These are phyloP conservation scores for Amphirosellinia nigrospora DNA, from an alignment of 495 filamentous ascomycete species.

Conservation along the genomic window DNA sequence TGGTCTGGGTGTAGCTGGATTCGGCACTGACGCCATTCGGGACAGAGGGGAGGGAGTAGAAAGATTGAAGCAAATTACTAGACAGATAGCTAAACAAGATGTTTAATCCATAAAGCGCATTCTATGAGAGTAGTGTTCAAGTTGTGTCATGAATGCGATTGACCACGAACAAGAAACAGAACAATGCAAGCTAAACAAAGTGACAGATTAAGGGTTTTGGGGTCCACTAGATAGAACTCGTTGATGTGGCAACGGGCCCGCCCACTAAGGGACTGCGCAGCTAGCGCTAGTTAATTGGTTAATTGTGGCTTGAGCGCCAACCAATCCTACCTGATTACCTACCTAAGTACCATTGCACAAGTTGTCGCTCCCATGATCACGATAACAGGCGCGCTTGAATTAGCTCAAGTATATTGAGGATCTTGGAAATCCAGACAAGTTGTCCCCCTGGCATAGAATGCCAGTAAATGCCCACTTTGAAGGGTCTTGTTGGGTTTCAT, in stretches of 20 bases:
- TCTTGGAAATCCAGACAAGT: no score
- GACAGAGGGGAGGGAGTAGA: not conserved
- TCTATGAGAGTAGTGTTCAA: conserved; percentile 9
- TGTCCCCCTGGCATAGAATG: no score
- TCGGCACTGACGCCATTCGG: conserved; percentile 19
- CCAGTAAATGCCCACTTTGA: no score
- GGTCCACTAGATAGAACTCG: not conserved
- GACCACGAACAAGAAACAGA: not conserved
- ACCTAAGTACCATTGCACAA: no score
- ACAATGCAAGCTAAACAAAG: conserved; percentile 16
- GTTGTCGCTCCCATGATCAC: no score
- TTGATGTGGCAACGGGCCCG: conserved; percentile 22
- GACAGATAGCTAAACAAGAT: conserved; percentile 4
- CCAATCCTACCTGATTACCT: no score
- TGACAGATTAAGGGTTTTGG: not conserved
- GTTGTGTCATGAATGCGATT: not conserved
- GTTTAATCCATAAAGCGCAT: not conserved
- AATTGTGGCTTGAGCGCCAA: not conserved
- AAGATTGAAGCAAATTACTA: not conserved
- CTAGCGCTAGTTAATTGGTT: not conserved
- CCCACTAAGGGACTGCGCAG: not conserved
- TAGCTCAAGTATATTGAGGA: no score
- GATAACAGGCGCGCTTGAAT: no score
- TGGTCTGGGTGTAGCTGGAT: conserved; percentile 20
- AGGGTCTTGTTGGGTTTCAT: no score